phyloP scores from a whole-genome alignment of 2,329 filamentous ascomycete species.

The Apiospora marii region DNA sequence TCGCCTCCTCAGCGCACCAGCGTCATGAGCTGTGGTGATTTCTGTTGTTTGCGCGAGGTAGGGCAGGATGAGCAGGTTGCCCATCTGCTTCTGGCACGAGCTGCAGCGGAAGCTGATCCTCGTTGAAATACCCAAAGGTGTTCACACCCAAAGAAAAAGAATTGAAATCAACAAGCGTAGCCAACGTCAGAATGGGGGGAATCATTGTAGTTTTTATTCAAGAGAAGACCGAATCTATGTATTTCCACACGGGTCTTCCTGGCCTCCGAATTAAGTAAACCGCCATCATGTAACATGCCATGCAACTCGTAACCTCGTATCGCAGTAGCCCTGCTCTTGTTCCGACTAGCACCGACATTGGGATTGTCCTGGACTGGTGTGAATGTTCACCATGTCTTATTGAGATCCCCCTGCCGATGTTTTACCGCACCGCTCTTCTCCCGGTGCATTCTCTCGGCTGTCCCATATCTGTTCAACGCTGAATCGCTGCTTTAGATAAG shows the following conservation, averaged over 20 bases:
- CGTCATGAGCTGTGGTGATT: neutral
- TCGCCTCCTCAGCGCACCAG: neutral
- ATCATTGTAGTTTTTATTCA: slow-evolving; percentile 18
- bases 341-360: neutral
- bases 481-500: neutral
- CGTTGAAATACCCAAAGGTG: too few species aligned
- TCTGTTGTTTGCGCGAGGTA: neutral
- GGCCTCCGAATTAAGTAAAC: slow-evolving; percentile 7
- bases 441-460: neutral
- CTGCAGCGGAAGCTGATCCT: neutral
- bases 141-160: neutral
- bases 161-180: neutral
- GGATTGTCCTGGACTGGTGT: neutral
- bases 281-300: slow-evolving; percentile 20
- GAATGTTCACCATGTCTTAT: neutral
- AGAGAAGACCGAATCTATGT: slow-evolving; percentile 8
- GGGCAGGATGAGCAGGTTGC: neutral
- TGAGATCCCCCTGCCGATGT: neutral
- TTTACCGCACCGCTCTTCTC: neutral
- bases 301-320: slow-evolving; percentile 22
- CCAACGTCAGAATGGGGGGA: neutral
- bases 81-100: neutral
- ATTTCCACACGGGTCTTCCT: neutral
- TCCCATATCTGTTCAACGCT: neutral
- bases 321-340: slow-evolving; percentile 3